phyloP scores from a whole-genome alignment of 108 stramenopile species.

The Cyclostephanos invisitatus region DNA sequence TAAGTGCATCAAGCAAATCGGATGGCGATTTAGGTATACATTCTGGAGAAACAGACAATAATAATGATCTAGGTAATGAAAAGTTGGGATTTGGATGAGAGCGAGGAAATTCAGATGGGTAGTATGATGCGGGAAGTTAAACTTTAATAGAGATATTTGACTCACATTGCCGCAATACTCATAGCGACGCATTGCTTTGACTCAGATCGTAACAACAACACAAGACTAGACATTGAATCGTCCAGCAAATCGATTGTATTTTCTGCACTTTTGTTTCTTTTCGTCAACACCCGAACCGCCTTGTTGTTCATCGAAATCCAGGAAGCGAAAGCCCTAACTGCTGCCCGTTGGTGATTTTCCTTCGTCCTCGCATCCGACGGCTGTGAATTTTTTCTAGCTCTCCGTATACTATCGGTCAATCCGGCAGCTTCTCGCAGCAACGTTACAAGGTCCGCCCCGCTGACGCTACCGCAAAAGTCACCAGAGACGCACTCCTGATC shows the following conservation, averaged over 20 bases:
- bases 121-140: not conserved
- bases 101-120: not conserved
- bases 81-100: not conserved
- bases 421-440: conserved; percentile 7
- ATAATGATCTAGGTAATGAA: conserved; percentile 5
- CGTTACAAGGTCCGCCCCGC: conserved; percentile 1
- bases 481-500: conserved; percentile 1
- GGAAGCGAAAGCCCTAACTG: conserved; percentile 16
- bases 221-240: not conserved
- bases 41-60: conserved; percentile 5
- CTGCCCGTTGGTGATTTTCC: conserved; percentile 14
- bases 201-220: conserved; percentile 13
- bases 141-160: not conserved
- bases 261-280: not conserved
- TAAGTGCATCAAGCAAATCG: conserved; percentile 21
- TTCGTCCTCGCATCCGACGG: not conserved
- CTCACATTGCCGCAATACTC: conserved; percentile 24
- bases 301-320: conserved; percentile 22
- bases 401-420: conserved; percentile 11
- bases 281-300: conserved; percentile 6
- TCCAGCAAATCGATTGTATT: conserved; percentile 3
- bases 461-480: not conserved
- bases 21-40: conserved; percentile 10
- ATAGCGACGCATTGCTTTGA: conserved; percentile 23
- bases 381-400: not conserved